Conservation (phyloP, 164 flowering plant species). For the Paratinospora sagittata region DNA sequence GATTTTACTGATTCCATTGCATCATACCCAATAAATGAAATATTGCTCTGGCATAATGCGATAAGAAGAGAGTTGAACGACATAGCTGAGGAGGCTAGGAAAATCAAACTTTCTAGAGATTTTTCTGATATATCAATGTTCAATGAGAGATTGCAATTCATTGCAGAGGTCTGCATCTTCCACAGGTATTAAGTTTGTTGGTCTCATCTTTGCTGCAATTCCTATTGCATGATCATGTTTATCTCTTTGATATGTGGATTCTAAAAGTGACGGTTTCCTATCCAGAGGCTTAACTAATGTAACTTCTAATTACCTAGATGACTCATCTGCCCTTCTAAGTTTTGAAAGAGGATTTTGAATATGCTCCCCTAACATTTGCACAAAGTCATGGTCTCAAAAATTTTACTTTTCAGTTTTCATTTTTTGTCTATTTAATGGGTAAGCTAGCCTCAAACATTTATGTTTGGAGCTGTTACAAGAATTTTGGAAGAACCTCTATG, state of each 20-base stretch:
- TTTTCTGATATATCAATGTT: conserved; percentile 70
- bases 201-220: background rate
- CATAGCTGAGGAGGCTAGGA: conserved; percentile 68
- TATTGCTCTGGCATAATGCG: conserved; percentile 86
- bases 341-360: too few species aligned
- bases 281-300: background rate
- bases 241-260: background rate
- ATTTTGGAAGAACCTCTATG: too few species aligned
- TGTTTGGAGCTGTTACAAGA: too few species aligned
- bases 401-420: too few species aligned
- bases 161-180: conserved; percentile 91
- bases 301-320: too few species aligned
- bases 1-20: conserved; percentile 23
- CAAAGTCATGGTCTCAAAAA: too few species aligned
- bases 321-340: background rate
- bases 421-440: too few species aligned
- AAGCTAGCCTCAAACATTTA: too few species aligned
- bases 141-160: conserved; percentile 77
- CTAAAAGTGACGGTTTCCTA: background rate
- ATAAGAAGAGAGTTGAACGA: conserved; percentile 67
- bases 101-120: conserved; percentile 61
- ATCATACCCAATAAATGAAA: conserved; percentile 70
- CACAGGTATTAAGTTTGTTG: conserved; percentile 53
- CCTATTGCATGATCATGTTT: background rate
- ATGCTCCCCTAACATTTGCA: too few species aligned